Percentiles rank a stretch among this genome's conserved stretches.
Conservation (phyloP, 345 rosid species). For the Litchi chinensis region DNA sequence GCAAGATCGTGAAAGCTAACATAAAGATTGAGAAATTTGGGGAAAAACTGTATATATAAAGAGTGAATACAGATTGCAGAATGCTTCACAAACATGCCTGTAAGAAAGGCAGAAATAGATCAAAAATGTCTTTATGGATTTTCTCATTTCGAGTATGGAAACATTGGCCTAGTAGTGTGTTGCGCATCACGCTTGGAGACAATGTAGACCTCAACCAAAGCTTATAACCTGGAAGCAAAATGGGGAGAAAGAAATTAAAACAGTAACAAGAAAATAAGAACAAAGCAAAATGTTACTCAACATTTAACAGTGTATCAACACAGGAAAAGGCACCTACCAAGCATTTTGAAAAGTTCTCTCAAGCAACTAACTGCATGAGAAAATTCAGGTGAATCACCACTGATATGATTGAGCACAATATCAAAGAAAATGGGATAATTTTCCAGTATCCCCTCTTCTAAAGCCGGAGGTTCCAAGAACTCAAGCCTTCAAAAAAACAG, state of each 20-base stretch:
- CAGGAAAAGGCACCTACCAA: conserved; percentile 55
- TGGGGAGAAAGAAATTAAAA: conserved; percentile 3
- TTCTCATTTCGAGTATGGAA: conserved; percentile 91
- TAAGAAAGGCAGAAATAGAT: conserved; percentile 85
- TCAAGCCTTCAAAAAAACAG: conserved; percentile 70
- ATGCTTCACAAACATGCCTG: conserved; percentile 62
- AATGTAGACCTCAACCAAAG: conserved; percentile 94
- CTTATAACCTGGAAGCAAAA: conserved; percentile 75
- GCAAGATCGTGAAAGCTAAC: conserved; percentile 17
- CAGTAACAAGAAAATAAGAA: not conserved
- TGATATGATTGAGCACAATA: conserved; percentile 84
- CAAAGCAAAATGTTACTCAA: not conserved
- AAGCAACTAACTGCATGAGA: conserved; percentile 86
- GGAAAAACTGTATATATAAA: not conserved
- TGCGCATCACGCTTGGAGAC: conserved; percentile 96
- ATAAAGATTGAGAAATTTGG: not conserved
- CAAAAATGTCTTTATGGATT: conserved; percentile 95
- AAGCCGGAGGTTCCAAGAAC: conserved; percentile 89
- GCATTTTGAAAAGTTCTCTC: conserved; percentile 88
- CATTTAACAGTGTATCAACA: conserved; percentile 1
- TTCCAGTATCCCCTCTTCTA: conserved; percentile 96
- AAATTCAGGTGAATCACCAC: conserved; percentile 87
- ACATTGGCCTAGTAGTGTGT: conserved; percentile 95
- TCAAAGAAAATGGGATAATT: conserved; percentile 92
- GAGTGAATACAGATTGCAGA: conserved; percentile 8